Conservation (phyloP, 2,329 filamentous ascomycete species). For the Didymella lethalis region DNA sequence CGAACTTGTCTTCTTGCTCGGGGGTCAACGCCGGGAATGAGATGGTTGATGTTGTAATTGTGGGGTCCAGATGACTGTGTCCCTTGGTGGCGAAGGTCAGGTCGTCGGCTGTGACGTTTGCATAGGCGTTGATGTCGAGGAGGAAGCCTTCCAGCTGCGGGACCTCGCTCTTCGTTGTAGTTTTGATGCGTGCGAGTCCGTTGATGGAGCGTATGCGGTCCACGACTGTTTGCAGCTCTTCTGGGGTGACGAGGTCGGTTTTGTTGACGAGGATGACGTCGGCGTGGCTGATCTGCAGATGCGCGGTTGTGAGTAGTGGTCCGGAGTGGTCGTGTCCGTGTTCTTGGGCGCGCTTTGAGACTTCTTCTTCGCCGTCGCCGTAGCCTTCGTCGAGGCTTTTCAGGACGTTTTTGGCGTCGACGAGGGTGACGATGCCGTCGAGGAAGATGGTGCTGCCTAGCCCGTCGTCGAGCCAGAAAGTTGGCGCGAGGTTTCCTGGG, state of each 20-base stretch:
- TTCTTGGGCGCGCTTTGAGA: conserved; percentile 52
- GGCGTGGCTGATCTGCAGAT: conserved; percentile 95
- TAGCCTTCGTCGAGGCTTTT: conserved; percentile 76
- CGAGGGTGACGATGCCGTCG: conserved; percentile 93
- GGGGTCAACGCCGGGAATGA: conserved; percentile 67
- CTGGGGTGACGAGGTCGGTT: conserved; percentile 76
- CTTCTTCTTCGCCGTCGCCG: conserved; percentile 54
- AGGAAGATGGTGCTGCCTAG: conserved; percentile 95
- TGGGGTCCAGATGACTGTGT: conserved; percentile 91
- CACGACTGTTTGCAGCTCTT: conserved; percentile 73
- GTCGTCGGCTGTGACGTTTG: conserved; percentile 71
- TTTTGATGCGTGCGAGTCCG: conserved; percentile 81
- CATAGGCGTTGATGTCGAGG: conserved; percentile 91
- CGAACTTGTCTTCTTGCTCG: conserved; percentile 69
- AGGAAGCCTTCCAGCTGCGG: conserved; percentile 85
- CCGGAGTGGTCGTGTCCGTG: conserved; percentile 68
- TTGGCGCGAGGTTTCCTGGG: conserved; percentile 90
- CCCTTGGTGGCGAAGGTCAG: conserved; percentile 77
- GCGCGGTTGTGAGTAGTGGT: conserved; percentile 85
- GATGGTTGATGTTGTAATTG: conserved; percentile 84
- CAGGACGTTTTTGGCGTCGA: conserved; percentile 93
- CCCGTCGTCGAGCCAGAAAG: conserved; percentile 98
- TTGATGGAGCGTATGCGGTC: conserved; percentile 85
- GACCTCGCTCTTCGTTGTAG: conserved; percentile 81
- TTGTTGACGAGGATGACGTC: conserved; percentile 97